Evolutionary conservation across 1,139 yeast genomes (phyloP).

Genomic region (Diutina sp.): DNA sequence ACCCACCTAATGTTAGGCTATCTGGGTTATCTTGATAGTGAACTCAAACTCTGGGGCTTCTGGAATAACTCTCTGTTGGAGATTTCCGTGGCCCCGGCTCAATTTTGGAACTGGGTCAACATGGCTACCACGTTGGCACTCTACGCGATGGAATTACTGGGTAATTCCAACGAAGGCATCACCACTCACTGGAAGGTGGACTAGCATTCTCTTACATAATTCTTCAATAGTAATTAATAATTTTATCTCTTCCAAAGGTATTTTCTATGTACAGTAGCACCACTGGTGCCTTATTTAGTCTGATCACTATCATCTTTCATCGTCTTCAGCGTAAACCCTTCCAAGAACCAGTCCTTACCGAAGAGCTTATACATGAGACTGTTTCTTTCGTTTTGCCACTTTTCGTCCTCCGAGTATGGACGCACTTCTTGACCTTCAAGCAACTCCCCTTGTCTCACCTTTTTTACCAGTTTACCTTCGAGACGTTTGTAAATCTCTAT

Average conservation of each 20-base stretch:
- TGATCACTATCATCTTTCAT: slow-evolving; percentile 11
- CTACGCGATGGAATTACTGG: slow-evolving; percentile 61
- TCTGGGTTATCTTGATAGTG: slow-evolving; percentile 60
- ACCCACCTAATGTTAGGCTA: slow-evolving; percentile 89
- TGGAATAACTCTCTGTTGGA: slow-evolving; percentile 14
- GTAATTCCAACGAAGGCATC: slow-evolving; percentile 14
- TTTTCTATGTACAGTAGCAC: neutral
- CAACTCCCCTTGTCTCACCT: slow-evolving; percentile 29
- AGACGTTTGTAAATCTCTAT: slow-evolving; percentile 24
- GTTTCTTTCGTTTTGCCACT: slow-evolving; percentile 25
- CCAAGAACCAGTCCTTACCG: slow-evolving; percentile 32
- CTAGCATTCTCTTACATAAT: slow-evolving; percentile 3
- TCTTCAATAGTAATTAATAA: neutral
- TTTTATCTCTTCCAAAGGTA: neutral
- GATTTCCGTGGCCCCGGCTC: slow-evolving; percentile 63
- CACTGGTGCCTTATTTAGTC: neutral
- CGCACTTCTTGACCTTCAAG: slow-evolving; percentile 17
- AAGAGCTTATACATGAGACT: slow-evolving; percentile 26
- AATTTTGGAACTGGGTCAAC: slow-evolving; percentile 95
- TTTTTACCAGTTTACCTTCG: slow-evolving; percentile 30
- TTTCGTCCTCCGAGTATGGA: slow-evolving; percentile 26
- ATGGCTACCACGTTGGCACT: slow-evolving; percentile 69
- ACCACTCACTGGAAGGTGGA: slow-evolving; percentile 16
- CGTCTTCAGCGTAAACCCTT: slow-evolving; percentile 34
- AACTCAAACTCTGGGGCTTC: slow-evolving; percentile 47